These are phyloP conservation scores for Lentithecium fluviatile DNA, from an alignment of 495 filamentous ascomycete genomes.

Conservation along the genomic window DNA sequence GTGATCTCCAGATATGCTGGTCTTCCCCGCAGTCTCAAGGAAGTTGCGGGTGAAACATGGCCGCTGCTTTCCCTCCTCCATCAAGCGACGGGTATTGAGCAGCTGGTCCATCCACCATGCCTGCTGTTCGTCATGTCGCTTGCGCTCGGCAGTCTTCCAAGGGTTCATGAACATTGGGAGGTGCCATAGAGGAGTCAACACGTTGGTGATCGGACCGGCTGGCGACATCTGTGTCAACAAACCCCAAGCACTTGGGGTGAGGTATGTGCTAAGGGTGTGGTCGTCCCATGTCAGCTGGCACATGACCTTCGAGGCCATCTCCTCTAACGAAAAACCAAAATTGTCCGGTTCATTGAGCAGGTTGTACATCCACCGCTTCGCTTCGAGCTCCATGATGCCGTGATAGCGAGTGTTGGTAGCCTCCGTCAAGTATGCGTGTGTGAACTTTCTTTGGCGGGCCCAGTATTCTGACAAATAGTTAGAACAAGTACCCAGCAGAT, in stretches of 20 bases:
- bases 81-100: constrained; percentile 14
- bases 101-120: constrained; percentile 41
- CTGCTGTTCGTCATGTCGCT: constrained; percentile 42
- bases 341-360: constrained; percentile 41
- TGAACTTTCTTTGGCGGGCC: constrained; percentile 44
- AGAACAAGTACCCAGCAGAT: neutral
- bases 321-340: constrained; percentile 42
- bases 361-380: constrained; percentile 41
- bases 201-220: constrained; percentile 45
- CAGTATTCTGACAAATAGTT: constrained; percentile 39
- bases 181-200: constrained; percentile 43
- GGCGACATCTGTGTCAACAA: constrained; percentile 45
- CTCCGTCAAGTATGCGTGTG: constrained; percentile 41
- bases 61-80: constrained; percentile 30
- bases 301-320: constrained; percentile 43
- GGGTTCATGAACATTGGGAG: constrained; percentile 40
- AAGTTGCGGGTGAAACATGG: constrained; percentile 35
- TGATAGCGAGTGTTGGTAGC: constrained; percentile 41
- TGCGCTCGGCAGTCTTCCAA: constrained; percentile 40
- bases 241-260: constrained; percentile 42
- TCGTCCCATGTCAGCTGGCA: constrained; percentile 42
- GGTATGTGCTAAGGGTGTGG: constrained; percentile 37
- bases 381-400: constrained; percentile 42
- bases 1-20: constrained; percentile 30
- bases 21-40: constrained; percentile 33